Base-by-base conservation (phyloP, 129 eudicot genomes). In the Arctium lappa region DNA sequence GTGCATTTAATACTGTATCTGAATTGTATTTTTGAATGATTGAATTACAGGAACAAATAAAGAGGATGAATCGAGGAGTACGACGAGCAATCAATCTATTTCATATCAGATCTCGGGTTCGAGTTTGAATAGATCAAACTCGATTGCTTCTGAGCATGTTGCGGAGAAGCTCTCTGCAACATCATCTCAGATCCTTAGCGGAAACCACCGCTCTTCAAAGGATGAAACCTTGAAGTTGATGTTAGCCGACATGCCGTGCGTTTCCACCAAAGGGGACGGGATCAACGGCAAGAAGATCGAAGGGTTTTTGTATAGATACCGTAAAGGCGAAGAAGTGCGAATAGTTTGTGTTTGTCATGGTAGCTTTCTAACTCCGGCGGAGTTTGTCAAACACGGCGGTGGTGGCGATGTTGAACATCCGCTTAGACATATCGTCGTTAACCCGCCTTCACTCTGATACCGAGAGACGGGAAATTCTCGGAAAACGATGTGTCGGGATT, bases 321-420 rank as follows among this genome's bases (percentile, higher is more conserved):
- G 22, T 34, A 83, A 88, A 34, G 91, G 95, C 2, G 92, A 90
- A 84, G 87, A 90, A 11, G 88, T 92, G 50, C 82, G 78, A 34
- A 92, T 94, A 40, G 89, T 94, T 1, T 94, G 98, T 50, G 97
- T 89, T 5, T 94, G 98, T 73, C 98, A 94, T 77, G 97, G 94
- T 16, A 73, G 80, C 68, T 92, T 87, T 32, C 79, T 92, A 65
- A 79, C 93, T 13, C 98, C 97, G 8, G 93, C 91, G 0, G 93
- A 94, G 79, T 94, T 94, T 46, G 89, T 94, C 9, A 88, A 89
- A 81, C 98, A 94, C 66, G 98, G 90, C 0, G 98, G 98, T 1
- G 97, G 95, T 4, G 91, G 84, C 2, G 92, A 92, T 2, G 97
- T 94, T 0, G 88, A 80, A 30, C 81, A 90, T 80, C 98, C 98